phyloP scores from a whole-genome alignment of 1,284 basidiomycete species.

The Ganoderma leucocontextum region DNA sequence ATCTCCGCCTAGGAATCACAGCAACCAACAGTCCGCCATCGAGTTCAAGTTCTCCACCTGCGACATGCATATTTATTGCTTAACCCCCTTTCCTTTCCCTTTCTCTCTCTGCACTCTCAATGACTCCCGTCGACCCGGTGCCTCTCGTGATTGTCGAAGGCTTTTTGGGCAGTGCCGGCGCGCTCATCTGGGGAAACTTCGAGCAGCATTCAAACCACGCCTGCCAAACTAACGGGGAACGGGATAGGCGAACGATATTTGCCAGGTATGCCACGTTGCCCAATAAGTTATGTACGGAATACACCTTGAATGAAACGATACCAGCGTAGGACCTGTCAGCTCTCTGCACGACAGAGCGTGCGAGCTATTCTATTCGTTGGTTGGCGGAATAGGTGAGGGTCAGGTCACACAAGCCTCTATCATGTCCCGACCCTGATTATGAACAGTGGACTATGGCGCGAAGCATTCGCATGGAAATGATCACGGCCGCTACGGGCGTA shows the following conservation, averaged over 20 bases:
- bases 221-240: slow-evolving; percentile 28
- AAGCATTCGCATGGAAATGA: slow-evolving; percentile 45
- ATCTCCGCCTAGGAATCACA: not conserved
- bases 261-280: slow-evolving; percentile 43
- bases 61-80: not conserved
- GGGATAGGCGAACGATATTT: slow-evolving; percentile 39
- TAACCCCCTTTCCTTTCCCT: not conserved
- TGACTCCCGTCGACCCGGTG: slow-evolving; percentile 27
- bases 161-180: slow-evolving; percentile 55
- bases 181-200: slow-evolving; percentile 55
- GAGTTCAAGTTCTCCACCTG: not conserved
- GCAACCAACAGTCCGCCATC: not conserved
- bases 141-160: slow-evolving; percentile 64
- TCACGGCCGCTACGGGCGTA: slow-evolving; percentile 56
- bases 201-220: slow-evolving; percentile 45
- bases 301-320: not conserved
- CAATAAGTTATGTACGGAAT: not conserved
- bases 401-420: not conserved
- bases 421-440: not conserved
- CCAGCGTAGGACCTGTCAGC: slow-evolving; percentile 59
- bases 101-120: not conserved
- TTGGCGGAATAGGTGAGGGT: slow-evolving; percentile 54
- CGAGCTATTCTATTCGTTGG: slow-evolving; percentile 61
- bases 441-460: slow-evolving; percentile 51
- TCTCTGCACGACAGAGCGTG: slow-evolving; percentile 67